These are phyloP conservation scores for Macrophomina phaseolina DNA, from an alignment of 2,329 filamentous ascomycete genomes.

Conservation along the genomic window DNA sequence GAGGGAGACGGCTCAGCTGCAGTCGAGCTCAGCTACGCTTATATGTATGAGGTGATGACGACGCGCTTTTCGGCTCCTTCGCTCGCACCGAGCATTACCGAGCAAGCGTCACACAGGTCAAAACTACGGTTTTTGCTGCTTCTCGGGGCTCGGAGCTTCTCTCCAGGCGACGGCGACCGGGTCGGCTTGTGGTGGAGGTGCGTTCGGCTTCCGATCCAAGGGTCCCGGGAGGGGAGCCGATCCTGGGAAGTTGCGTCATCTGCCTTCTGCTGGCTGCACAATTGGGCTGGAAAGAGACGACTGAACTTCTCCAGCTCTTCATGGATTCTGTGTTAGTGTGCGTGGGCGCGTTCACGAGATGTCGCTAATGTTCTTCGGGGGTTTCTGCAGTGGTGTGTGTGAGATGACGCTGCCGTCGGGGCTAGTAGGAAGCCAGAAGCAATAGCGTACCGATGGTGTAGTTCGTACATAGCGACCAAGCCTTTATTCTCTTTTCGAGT, in stretches of 20 bases:
- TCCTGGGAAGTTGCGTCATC: no score
- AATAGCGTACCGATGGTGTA: background rate
- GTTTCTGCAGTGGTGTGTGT: no score
- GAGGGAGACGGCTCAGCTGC: background rate
- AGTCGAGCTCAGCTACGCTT: background rate
- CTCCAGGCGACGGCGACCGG: background rate
- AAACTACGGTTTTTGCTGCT: background rate
- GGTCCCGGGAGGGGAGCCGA: conserved; percentile 19
- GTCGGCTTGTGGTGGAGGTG: background rate
- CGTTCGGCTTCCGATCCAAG: conserved; percentile 5
- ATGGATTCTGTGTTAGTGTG: no score
- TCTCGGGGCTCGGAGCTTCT: background rate
- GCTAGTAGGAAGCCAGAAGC: no score
- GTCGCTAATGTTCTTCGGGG: no score
- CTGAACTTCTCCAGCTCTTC: no score
- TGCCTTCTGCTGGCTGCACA: no score
- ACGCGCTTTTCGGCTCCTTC: background rate
- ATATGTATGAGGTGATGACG: background rate
- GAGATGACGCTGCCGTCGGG: no score
- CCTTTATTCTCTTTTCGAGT: background rate
- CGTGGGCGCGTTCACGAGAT: no score
- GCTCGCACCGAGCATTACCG: conserved; percentile 11
- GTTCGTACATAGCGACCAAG: background rate
- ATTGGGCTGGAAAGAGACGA: no score
- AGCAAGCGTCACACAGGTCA: background rate